Evolutionary conservation across 495 filamentous ascomycete species (phyloP).

Genomic region (Oidiodendron maius): DNA sequence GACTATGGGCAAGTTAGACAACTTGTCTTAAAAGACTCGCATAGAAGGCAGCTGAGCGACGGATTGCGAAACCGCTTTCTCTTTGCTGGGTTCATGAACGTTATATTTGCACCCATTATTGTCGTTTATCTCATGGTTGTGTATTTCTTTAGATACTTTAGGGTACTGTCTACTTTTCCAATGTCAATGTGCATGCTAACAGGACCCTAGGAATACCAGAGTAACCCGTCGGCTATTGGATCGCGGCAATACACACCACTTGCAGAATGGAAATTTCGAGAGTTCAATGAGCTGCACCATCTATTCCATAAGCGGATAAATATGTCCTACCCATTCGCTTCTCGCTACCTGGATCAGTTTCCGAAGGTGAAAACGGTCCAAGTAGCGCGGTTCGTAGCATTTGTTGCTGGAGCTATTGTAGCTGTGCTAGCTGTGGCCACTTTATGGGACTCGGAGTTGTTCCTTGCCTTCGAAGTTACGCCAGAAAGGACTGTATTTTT

Average conservation of each 20-base stretch:
- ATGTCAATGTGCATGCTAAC: not conserved
- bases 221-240: slow-evolving; percentile 76
- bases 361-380: slow-evolving; percentile 91
- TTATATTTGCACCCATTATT: slow-evolving; percentile 77
- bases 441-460: slow-evolving; percentile 81
- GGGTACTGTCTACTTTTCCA: slow-evolving; percentile 41
- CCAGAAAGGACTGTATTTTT: slow-evolving; percentile 77
- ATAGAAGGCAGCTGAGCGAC: slow-evolving; percentile 71
- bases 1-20: slow-evolving; percentile 77
- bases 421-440: slow-evolving; percentile 77
- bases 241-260: slow-evolving; percentile 86
- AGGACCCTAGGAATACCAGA: slow-evolving; percentile 65
- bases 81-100: slow-evolving; percentile 79
- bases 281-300: slow-evolving; percentile 95
- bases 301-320: slow-evolving; percentile 82
- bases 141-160: slow-evolving; percentile 90
- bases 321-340: slow-evolving; percentile 92
- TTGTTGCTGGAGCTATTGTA: slow-evolving; percentile 77
- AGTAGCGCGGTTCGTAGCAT: slow-evolving; percentile 73
- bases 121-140: slow-evolving; percentile 76
- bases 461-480: slow-evolving; percentile 87
- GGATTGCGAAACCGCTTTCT: slow-evolving; percentile 68
- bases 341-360: slow-evolving; percentile 90
- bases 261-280: slow-evolving; percentile 96
- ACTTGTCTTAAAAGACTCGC: slow-evolving; percentile 74